These are phyloP conservation scores for Heterobasidion irregulare DNA, from an alignment of 1,284 basidiomycete genomes.

Conservation along the genomic window DNA sequence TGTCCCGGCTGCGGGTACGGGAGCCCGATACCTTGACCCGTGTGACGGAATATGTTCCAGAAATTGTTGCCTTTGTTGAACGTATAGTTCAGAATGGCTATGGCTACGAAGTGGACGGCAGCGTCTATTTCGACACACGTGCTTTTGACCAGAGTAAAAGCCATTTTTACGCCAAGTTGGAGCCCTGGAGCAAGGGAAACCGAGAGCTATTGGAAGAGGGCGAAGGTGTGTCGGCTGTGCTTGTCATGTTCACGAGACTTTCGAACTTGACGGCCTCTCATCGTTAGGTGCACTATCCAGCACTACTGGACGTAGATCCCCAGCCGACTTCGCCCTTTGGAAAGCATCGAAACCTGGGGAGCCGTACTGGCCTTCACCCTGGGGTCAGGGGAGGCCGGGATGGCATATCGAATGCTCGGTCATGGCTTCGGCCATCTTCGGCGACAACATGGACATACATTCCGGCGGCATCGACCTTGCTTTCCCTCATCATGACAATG, in stretches of 20 bases:
- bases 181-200: slow-evolving; percentile 95
- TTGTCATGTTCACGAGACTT: slow-evolving; percentile 2
- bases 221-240: slow-evolving; percentile 55
- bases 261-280: background rate
- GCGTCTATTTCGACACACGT: slow-evolving; percentile 92
- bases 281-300: slow-evolving; percentile 53
- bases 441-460: slow-evolving; percentile 95
- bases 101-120: slow-evolving; percentile 84
- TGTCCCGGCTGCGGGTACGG: slow-evolving; percentile 81
- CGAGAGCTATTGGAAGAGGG: slow-evolving; percentile 87
- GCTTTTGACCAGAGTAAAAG: slow-evolving; percentile 75
- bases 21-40: slow-evolving; percentile 90
- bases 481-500: slow-evolving; percentile 99
- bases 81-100: slow-evolving; percentile 85
- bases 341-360: slow-evolving; percentile 98
- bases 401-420: slow-evolving; percentile 99
- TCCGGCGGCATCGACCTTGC: slow-evolving; percentile 95
- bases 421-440: slow-evolving; percentile 93
- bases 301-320: slow-evolving; percentile 51
- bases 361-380: slow-evolving; percentile 93
- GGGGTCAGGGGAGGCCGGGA: slow-evolving; percentile 95
- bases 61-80: slow-evolving; percentile 88
- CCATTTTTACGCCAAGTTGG: slow-evolving; percentile 89
- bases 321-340: slow-evolving; percentile 96
- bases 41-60: slow-evolving; percentile 96